Percentiles rank a stretch among this genome's conserved stretches.
Conservation (phyloP, 805 yeast genomes). For the Yamadazyma scolyti region DNA sequence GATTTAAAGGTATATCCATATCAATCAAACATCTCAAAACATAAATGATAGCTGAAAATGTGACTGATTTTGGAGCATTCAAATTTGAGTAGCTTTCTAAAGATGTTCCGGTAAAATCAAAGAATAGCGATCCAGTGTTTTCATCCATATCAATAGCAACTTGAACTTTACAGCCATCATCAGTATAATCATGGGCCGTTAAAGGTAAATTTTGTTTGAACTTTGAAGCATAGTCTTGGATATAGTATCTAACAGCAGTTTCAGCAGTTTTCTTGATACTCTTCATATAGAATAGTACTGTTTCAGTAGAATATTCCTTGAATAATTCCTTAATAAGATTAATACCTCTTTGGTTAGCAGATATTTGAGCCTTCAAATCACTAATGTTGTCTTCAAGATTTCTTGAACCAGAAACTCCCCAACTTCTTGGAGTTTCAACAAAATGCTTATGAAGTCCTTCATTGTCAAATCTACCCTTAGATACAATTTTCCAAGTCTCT, state of each 20-base stretch:
- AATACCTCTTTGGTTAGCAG: conserved; percentile 84
- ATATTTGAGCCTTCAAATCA: conserved; percentile 80
- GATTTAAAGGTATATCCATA: conserved; percentile 80
- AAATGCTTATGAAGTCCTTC: conserved; percentile 14
- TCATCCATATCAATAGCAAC: conserved; percentile 16
- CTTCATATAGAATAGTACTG: conserved; percentile 68
- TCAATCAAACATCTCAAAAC: conserved; percentile 79
- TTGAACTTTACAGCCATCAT: conserved; percentile 14
- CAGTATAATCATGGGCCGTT: conserved; percentile 14
- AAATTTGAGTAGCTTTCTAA: conserved; percentile 38
- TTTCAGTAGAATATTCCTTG: conserved; percentile 54
- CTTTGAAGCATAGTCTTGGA: conserved; percentile 30
- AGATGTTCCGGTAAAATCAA: conserved; percentile 25
- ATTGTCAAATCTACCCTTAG: conserved; percentile 15
- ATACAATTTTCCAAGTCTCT: conserved; percentile 16
- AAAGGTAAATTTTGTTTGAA: conserved; percentile 25
- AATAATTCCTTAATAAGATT: conserved; percentile 56
- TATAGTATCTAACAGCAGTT: conserved; percentile 51
- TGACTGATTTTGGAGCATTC: conserved; percentile 88
- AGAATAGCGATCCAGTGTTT: conserved; percentile 17
- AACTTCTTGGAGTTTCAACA: conserved; percentile 13
- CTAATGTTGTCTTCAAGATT: conserved; percentile 17
- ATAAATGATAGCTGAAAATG: conserved; percentile 81
- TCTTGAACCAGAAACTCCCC: conserved; percentile 19
- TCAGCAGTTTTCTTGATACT: conserved; percentile 83